phyloP scores from a whole-genome alignment of 2,329 filamentous ascomycete species.

The Pseudogymnoascus sp. region DNA sequence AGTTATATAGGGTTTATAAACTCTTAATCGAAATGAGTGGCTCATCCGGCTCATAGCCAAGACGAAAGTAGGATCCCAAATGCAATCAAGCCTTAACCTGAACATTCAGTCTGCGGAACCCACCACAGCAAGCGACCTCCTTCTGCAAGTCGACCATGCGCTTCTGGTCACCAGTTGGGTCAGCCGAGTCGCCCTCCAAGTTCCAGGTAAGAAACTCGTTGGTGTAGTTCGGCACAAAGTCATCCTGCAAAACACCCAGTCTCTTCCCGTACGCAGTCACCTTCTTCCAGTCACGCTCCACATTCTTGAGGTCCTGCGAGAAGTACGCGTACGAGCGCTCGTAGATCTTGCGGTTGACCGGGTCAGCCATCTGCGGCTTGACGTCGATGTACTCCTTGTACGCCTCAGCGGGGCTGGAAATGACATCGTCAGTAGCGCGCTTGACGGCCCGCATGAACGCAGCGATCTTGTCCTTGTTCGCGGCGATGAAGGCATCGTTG shows the following conservation, averaged over 20 bases:
- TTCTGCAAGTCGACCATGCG: constrained; percentile 61
- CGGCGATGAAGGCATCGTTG: constrained; percentile 60
- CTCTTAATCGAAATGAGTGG: not conserved
- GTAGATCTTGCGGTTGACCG: constrained; percentile 69
- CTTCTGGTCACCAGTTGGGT: constrained; percentile 67
- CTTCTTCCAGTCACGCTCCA: constrained; percentile 65
- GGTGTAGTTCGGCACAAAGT: constrained; percentile 65
- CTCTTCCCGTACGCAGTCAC: constrained; percentile 70
- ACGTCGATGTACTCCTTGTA: constrained; percentile 63
- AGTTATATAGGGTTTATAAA: not conserved
- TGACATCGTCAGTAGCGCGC: constrained; percentile 62
- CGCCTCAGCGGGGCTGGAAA: constrained; percentile 51
- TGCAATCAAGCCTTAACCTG: constrained; percentile 11
- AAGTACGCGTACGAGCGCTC: constrained; percentile 73
- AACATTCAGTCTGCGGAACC: constrained; percentile 45
- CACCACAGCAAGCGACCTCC: constrained; percentile 54
- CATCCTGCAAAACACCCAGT: constrained; percentile 54
- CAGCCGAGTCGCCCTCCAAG: constrained; percentile 53
- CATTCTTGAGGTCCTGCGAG: constrained; percentile 65
- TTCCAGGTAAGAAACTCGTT: constrained; percentile 61
- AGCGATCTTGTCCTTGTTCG: constrained; percentile 55
- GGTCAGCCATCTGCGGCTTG: constrained; percentile 60
- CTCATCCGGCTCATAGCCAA: not conserved
- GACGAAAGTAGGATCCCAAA: not conserved
- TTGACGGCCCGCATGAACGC: constrained; percentile 67